A percentile compares a stretch with the other conserved stretches of the same genome.
Conservation (phyloP, 1,284 basidiomycete species). For the Anthracocystis panici-leucophaei region DNA sequence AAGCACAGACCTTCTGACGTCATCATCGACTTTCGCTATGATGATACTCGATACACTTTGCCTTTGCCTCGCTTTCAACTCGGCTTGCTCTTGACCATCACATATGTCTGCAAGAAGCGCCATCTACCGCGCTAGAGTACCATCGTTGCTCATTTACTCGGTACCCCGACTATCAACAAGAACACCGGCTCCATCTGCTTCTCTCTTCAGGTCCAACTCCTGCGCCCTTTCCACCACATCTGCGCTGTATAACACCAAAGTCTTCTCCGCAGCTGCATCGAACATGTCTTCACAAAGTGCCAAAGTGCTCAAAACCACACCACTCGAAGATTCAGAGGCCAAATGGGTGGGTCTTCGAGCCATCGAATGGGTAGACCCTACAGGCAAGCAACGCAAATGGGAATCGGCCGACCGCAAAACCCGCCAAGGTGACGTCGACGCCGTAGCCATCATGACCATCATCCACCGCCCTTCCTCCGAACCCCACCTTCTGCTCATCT, state of each 20-base stretch:
- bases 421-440: conserved; percentile 65
- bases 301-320: conserved; percentile 39
- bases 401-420: conserved; percentile 67
- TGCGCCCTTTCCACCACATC: conserved; percentile 9
- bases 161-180: background rate
- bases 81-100: background rate
- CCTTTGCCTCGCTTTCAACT: background rate
- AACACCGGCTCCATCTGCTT: background rate
- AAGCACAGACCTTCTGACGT: conserved; percentile 11
- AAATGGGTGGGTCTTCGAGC: conserved; percentile 67
- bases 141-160: conserved; percentile 8
- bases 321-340: conserved; percentile 55
- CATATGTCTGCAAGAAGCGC: conserved; percentile 26
- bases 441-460: conserved; percentile 66
- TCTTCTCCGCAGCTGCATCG: conserved; percentile 13
- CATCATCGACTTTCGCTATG: conserved; percentile 7
- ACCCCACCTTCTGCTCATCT: conserved; percentile 62
- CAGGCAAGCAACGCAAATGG: conserved; percentile 65
- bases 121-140: conserved; percentile 11
- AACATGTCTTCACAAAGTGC: conserved; percentile 52
- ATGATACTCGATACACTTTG: background rate
- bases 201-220: background rate
- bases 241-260: background rate
- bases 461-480: conserved; percentile 57
- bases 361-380: conserved; percentile 66